phyloP scores from a whole-genome alignment of 2,329 filamentous ascomycete species.

The Ceratocystis cubensis region DNA sequence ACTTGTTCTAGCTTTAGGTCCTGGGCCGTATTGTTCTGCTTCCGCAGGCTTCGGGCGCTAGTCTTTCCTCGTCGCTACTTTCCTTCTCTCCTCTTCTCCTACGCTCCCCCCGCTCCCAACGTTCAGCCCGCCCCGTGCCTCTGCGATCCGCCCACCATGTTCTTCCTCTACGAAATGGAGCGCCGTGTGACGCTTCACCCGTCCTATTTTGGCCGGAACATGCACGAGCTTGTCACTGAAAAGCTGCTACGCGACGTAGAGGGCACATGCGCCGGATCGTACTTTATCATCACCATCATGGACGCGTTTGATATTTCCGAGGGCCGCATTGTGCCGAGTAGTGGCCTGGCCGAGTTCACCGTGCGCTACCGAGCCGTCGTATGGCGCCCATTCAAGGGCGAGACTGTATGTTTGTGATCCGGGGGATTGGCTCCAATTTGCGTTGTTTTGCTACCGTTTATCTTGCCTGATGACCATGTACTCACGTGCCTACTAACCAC shows the following conservation, averaged over 20 bases:
- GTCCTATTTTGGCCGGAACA: slow-evolving; percentile 90
- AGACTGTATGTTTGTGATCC: slow-evolving; percentile 56
- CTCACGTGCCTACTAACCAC: slow-evolving; percentile 8
- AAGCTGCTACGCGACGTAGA: slow-evolving; percentile 89
- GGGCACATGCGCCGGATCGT: slow-evolving; percentile 86
- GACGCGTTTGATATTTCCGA: slow-evolving; percentile 92
- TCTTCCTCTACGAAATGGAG: slow-evolving; percentile 95
- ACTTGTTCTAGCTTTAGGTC: too few relatives aligned
- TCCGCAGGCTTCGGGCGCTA: not conserved
- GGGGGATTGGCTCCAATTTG: too few relatives aligned
- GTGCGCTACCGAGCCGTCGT: slow-evolving; percentile 92
- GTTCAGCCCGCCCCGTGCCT: not conserved
- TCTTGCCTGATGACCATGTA: not conserved
- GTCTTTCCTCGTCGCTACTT: not conserved
- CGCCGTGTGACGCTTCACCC: slow-evolving; percentile 90
- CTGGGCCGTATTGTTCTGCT: too few relatives aligned
- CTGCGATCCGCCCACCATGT: slow-evolving; percentile 50
- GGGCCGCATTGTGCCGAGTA: slow-evolving; percentile 81
- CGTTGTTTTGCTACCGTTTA: not conserved
- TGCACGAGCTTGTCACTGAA: slow-evolving; percentile 79
- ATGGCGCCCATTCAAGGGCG: slow-evolving; percentile 94
- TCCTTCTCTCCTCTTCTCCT: not conserved
- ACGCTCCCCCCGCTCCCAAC: not conserved
- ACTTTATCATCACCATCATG: slow-evolving; percentile 97
- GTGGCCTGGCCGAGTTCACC: slow-evolving; percentile 84